Conservation (phyloP, 1,139 yeast genomes). For the Yamadazyma spencermartinsiae region DNA sequence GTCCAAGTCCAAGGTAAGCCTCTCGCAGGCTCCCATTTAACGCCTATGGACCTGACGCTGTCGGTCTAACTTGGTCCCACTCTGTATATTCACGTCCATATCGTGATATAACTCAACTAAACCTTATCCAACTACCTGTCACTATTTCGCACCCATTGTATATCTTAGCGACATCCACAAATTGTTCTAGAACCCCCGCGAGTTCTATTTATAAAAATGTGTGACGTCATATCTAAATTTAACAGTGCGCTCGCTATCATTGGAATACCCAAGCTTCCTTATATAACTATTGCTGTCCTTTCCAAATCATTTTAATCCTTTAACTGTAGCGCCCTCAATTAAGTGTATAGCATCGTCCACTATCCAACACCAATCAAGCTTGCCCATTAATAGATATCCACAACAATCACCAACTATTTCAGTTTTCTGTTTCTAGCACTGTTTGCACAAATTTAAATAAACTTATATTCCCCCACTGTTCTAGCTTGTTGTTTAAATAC, state of each 20-base stretch:
- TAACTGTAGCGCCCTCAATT: no score
- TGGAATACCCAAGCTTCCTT: no score
- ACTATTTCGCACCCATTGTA: no score
- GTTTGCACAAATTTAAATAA: background rate
- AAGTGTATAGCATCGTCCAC: background rate
- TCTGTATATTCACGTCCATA: no score
- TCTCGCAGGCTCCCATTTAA: no score
- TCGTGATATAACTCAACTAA: no score
- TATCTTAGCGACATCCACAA: background rate
- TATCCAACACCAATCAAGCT: background rate
- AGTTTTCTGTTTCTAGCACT: background rate
- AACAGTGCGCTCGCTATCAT: constrained; percentile 1
- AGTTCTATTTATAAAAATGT: constrained; percentile 1
- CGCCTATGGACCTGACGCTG: no score
- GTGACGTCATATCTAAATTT: constrained; percentile 1
- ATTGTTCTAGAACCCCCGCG: background rate
- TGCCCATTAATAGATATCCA: no score
- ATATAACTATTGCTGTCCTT: background rate
- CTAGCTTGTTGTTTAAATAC: background rate
- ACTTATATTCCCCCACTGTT: background rate
- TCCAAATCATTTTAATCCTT: background rate
- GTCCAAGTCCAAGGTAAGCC: no score
- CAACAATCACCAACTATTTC: background rate
- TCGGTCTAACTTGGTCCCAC: no score
- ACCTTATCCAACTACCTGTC: background rate